phyloP scores from a whole-genome alignment of 768 basidiomycete genomes.

The Boletales sp. region DNA sequence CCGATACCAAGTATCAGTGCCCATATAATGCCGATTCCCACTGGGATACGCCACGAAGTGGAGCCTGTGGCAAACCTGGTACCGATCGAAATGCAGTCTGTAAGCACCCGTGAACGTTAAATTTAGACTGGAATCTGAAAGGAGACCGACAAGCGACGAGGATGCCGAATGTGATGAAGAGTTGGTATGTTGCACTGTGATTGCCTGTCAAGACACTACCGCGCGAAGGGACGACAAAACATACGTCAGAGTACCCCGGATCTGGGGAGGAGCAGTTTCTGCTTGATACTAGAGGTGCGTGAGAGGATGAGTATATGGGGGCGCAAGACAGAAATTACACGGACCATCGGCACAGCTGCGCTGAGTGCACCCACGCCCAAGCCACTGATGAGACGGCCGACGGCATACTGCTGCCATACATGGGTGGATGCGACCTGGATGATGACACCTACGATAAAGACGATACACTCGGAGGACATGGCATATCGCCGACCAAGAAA shows the following conservation, averaged over 20 bases:
- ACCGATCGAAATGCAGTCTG: conserved; percentile 68
- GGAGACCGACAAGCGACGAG: conserved; percentile 52
- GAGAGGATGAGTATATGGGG: neutral
- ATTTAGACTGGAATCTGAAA: neutral
- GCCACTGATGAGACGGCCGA: conserved; percentile 64
- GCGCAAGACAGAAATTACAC: neutral
- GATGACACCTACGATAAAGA: conserved; percentile 61
- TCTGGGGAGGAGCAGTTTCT: conserved; percentile 67
- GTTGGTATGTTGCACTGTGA: conserved; percentile 46
- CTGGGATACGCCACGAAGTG: conserved; percentile 59
- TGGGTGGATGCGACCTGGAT: conserved; percentile 49
- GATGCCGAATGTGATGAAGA: conserved; percentile 71
- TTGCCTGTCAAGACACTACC: neutral
- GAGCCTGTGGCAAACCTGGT: conserved; percentile 46
- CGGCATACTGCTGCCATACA: conserved; percentile 64
- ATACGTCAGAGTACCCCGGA: conserved; percentile 61
- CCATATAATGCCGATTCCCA: conserved; percentile 62
- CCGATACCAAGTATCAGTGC: conserved; percentile 58
- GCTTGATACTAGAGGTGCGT: conserved; percentile 51
- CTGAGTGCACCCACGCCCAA: conserved; percentile 66
- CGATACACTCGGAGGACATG: conserved; percentile 55
- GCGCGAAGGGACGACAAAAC: neutral
- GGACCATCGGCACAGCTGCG: conserved; percentile 62
- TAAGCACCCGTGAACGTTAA: neutral
- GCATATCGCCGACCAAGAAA: conserved; percentile 62